Conservation (phyloP, 2,329 filamentous ascomycete genomes). For the Ophiostoma novo-ulmi region DNA sequence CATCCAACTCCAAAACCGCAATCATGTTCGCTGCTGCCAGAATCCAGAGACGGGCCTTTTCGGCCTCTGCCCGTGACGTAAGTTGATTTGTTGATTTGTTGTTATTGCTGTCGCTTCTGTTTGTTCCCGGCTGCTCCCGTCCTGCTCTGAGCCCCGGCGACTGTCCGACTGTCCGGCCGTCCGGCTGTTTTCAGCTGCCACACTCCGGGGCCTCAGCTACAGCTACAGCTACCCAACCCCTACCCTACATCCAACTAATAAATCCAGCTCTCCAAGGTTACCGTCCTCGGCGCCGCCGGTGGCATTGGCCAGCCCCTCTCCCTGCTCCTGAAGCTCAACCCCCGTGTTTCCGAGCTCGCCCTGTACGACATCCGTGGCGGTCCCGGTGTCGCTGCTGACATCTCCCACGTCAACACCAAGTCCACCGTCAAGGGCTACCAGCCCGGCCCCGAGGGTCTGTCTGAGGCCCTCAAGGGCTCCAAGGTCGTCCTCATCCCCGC, state of each 20-base stretch:
- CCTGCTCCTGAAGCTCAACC: conserved; percentile 97
- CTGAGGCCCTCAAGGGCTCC: conserved; percentile 72
- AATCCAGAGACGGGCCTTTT: conserved; percentile 75
- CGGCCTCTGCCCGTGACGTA: conserved; percentile 72
- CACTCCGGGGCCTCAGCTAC: neutral
- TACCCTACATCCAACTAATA: neutral
- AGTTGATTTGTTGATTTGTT: conserved; percentile 38
- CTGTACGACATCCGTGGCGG: conserved; percentile 96
- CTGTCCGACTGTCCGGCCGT: neutral
- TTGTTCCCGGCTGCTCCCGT: neutral
- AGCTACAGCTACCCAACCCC: conserved; percentile 11
- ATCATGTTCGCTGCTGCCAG: conserved; percentile 70
- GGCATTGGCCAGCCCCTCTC: conserved; percentile 98
- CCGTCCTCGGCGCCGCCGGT: conserved; percentile 92
- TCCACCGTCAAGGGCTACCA: conserved; percentile 88
- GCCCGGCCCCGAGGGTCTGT: conserved; percentile 68
- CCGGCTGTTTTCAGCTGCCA: neutral
- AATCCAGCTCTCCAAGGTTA: conserved; percentile 78
- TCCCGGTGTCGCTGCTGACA: conserved; percentile 94
- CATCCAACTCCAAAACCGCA: conserved; percentile 27
- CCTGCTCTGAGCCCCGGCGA: neutral
- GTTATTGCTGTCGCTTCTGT: neutral
- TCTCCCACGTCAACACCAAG: conserved; percentile 99
- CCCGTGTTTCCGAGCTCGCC: conserved; percentile 84
- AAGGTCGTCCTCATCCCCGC: conserved; percentile 97